Conservation (phyloP, 257 asterid genomes). For the Scutellaria barbata region DNA sequence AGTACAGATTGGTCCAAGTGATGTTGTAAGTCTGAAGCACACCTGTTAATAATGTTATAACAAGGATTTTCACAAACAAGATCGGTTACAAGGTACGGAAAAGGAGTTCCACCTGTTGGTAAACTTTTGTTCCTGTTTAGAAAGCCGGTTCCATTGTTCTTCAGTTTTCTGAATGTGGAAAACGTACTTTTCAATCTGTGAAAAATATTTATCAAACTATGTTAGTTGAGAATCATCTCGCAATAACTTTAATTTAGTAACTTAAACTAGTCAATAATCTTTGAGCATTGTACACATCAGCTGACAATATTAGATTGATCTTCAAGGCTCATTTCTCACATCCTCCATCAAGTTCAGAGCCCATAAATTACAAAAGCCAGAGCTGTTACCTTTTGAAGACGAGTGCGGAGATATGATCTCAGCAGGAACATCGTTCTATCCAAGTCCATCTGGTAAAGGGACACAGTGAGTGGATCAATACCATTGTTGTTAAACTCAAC, state of each 20-base stretch:
- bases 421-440: slow-evolving; percentile 79
- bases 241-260: background rate
- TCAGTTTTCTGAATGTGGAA: slow-evolving; percentile 66
- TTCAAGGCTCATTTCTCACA: background rate
- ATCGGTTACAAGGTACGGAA: background rate
- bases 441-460: slow-evolving; percentile 95
- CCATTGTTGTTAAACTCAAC: slow-evolving; percentile 60
- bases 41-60: slow-evolving; percentile 51
- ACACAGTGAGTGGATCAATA: slow-evolving; percentile 76
- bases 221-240: slow-evolving; percentile 12
- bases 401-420: slow-evolving; percentile 88
- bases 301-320: slow-evolving; percentile 7
- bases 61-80: slow-evolving; percentile 10
- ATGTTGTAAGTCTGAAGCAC: slow-evolving; percentile 57
- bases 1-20: slow-evolving; percentile 80
- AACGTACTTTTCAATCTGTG: slow-evolving; percentile 74
- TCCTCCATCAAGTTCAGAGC: slow-evolving; percentile 13
- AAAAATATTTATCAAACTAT: slow-evolving; percentile 22
- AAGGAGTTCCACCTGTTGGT: slow-evolving; percentile 55
- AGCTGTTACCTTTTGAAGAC: slow-evolving; percentile 77
- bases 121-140: slow-evolving; percentile 70
- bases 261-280: background rate
- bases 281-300: background rate
- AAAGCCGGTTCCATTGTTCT: slow-evolving; percentile 68
- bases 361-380: background rate